phyloP scores from a whole-genome alignment of 225 moss, liverwort and hornwort genomes.

The Takakia lepidozioides region DNA sequence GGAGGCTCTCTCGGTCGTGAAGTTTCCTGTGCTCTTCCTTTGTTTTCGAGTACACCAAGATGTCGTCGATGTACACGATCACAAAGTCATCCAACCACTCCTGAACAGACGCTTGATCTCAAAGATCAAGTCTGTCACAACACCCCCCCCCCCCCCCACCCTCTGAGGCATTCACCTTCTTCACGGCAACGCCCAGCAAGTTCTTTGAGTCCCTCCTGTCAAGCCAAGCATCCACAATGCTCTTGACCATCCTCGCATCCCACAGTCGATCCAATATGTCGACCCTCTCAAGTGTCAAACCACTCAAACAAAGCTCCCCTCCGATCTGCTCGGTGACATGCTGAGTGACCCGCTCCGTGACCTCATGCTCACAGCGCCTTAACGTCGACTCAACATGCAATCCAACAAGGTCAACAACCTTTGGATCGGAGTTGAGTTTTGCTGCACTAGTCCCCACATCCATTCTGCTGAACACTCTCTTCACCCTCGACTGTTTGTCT shows the following conservation, averaged over 20 bases:
- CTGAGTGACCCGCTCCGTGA: too few relatives aligned
- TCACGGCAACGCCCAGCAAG: background rate
- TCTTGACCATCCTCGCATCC: slow-evolving; percentile 1
- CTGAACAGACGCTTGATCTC: slow-evolving; percentile 2
- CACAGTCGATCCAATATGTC: background rate
- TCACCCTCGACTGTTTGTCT: background rate
- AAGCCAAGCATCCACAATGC: background rate
- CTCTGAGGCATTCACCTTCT: slow-evolving; percentile 3
- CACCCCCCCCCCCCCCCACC: background rate
- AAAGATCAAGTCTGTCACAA: slow-evolving; percentile 2
- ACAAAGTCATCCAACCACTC: too few relatives aligned
- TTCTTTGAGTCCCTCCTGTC: slow-evolving; percentile 1
- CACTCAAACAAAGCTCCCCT: background rate
- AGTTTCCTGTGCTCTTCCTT: background rate
- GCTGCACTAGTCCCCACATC: background rate
- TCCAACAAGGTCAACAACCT: too few relatives aligned
- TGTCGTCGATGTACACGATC: too few relatives aligned
- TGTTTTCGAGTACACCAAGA: too few relatives aligned
- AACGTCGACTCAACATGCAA: too few relatives aligned
- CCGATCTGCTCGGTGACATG: too few relatives aligned
- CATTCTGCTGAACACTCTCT: background rate
- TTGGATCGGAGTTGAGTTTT: background rate
- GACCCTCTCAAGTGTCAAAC: background rate
- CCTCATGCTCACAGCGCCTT: too few relatives aligned
- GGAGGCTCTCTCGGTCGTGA: slow-evolving; percentile 1